phyloP scores from a whole-genome alignment of 1,284 basidiomycete species.

The Ceratobasidium sp. region DNA sequence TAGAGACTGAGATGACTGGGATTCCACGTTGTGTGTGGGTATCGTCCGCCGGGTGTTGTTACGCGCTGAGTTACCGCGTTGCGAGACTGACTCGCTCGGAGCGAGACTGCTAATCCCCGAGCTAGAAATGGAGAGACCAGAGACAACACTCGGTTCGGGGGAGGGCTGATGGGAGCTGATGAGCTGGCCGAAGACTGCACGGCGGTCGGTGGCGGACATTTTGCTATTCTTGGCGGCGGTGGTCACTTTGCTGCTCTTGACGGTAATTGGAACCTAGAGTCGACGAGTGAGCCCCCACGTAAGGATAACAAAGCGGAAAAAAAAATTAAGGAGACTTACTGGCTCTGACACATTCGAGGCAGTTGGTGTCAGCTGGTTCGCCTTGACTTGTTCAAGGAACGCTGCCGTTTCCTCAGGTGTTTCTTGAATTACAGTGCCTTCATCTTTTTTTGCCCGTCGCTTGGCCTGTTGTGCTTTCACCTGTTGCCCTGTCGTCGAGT shows the following conservation, averaged over 20 bases:
- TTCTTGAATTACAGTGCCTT: background rate
- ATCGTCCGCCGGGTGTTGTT: no score
- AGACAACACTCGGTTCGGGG: conserved; percentile 3
- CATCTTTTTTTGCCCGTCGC: background rate
- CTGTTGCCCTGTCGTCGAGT: background rate
- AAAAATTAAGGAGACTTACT: background rate
- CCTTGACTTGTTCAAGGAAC: background rate
- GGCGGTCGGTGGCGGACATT: background rate
- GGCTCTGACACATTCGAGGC: no score
- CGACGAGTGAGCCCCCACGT: no score
- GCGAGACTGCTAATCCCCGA: background rate
- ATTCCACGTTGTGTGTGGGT: background rate
- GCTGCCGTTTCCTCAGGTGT: conserved; percentile 11
- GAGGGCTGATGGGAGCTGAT: background rate
- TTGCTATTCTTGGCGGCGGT: background rate
- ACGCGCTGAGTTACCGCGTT: background rate
- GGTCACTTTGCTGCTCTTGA: no score
- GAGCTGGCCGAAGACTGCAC: background rate
- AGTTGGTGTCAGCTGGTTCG: background rate
- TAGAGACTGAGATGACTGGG: background rate
- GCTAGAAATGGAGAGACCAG: background rate
- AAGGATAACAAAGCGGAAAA: no score
- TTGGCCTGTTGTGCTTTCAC: background rate
- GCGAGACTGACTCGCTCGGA: conserved; percentile 1
- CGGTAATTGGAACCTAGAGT: no score